Base-by-base conservation (phyloP, 495 filamentous ascomycete genomes). In the Sabuloglossum arenarium region DNA sequence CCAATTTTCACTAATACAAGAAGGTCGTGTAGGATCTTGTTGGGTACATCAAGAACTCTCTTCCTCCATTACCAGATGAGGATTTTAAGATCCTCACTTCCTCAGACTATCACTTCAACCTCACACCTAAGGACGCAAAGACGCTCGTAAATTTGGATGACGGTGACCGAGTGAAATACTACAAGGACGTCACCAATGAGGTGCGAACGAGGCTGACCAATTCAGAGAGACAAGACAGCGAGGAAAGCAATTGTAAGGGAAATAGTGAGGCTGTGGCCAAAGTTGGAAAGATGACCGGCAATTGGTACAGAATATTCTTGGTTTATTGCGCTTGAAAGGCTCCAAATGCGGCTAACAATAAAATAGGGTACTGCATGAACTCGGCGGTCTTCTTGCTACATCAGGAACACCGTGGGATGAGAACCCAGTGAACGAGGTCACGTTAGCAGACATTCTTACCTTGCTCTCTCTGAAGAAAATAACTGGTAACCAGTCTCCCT, bases 121-220 rank as follows among this genome's bases (percentile, higher is more conserved):
- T 99, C 14, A 81, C 78, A 0, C 61, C 79, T n/a, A 94, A 93
- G 64, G 93, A 99, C 62, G 88, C 91, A 21, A 79, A 86, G 59
- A 85, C 89, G 0, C 66, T 99, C 34, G 72, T 88, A 50, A 68
- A 76, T 31, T 74, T 94, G 3, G 86, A 97, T 50, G 77, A 85
- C 24, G 88, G 88, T 0, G 80, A 79, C 1, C 77, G 91, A 19
- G 67, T 90, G 12, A 83, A 95, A 57, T 91, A 88, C 62, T 94
- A 86, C 61, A 79, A 84, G 64, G 79, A 83, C 19, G 80, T 88
- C 5, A 75, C 88, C 23, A 77, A 79, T 16, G 59, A 64, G 14
- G 64, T 86, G 1, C 64, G 62, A 45, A 67, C 63, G 14, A 63
- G 63, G 11, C 68, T 77, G 9, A 66, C 69, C 1, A 10, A 42